Conservation (phyloP, 768 basidiomycete species). For the Boletus tomentosulus region DNA sequence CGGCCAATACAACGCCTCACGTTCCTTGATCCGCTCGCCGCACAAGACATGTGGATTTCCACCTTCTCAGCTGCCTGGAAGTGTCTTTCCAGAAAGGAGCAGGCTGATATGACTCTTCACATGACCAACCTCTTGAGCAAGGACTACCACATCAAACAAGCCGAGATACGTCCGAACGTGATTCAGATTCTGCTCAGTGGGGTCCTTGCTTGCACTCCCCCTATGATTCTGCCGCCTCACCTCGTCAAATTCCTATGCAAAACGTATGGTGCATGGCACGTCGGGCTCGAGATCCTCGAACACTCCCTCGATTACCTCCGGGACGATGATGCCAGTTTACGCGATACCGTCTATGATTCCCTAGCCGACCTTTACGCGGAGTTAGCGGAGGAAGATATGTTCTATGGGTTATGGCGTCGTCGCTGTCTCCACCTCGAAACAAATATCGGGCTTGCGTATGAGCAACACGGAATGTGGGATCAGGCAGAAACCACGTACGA, state of each 20-base stretch:
- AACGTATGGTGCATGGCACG: slow-evolving; percentile 95
- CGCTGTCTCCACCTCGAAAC: slow-evolving; percentile 88
- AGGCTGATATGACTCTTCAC: slow-evolving; percentile 82
- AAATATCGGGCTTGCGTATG: slow-evolving; percentile 81
- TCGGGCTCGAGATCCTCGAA: slow-evolving; percentile 80
- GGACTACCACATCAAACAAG: slow-evolving; percentile 89
- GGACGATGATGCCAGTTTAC: slow-evolving; percentile 74
- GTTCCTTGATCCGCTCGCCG: slow-evolving; percentile 70
- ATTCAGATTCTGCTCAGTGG: slow-evolving; percentile 87
- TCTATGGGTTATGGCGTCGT: slow-evolving; percentile 93
- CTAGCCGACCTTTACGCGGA: slow-evolving; percentile 95
- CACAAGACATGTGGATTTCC: slow-evolving; percentile 84
- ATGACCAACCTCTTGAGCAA: slow-evolving; percentile 88
- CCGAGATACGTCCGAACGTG: slow-evolving; percentile 85
- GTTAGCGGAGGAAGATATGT: slow-evolving; percentile 92
- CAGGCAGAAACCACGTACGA: slow-evolving; percentile 89
- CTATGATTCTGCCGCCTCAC: slow-evolving; percentile 88
- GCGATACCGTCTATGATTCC: slow-evolving; percentile 84
- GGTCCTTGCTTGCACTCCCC: slow-evolving; percentile 78
- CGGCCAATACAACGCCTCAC: slow-evolving; percentile 78
- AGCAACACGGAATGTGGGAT: slow-evolving; percentile 98
- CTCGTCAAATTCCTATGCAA: slow-evolving; percentile 95
- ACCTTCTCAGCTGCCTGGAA: slow-evolving; percentile 85
- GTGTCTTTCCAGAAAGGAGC: slow-evolving; percentile 81
- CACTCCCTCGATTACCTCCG: slow-evolving; percentile 72